Evolutionary conservation across 2,329 filamentous ascomycete species (phyloP).

Genomic region (Venturia carpophila): DNA sequence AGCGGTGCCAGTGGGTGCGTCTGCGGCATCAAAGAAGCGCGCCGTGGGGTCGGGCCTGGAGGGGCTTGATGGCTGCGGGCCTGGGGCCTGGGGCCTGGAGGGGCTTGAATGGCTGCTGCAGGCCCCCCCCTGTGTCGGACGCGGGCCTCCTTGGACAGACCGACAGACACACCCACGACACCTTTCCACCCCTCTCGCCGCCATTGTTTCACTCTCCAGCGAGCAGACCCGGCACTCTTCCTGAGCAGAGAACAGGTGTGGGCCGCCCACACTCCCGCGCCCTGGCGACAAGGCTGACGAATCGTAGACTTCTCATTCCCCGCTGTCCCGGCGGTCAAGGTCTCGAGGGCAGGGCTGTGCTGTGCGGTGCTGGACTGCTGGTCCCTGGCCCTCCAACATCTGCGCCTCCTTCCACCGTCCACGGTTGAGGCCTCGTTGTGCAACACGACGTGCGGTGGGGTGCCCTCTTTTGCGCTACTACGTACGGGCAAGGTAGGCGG

Average conservation of each 20-base stretch:
- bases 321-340: constrained; percentile 1
- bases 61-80: too few species aligned
- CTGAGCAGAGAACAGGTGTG: not conserved
- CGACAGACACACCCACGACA: too few species aligned
- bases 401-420: not conserved
- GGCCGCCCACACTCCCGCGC: not conserved
- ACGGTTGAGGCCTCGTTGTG: constrained; percentile 6
- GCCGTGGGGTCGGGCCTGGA: too few species aligned
- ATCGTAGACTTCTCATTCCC: not conserved
- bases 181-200: constrained; percentile 4
- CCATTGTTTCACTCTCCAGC: not conserved
- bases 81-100: too few species aligned
- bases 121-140: too few species aligned
- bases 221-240: not conserved
- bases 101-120: too few species aligned
- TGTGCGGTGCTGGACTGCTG: too few species aligned
- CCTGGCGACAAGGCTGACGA: constrained; percentile 7
- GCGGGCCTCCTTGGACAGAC: too few species aligned
- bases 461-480: not conserved
- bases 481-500: constrained; percentile 6
- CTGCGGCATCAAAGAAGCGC: too few species aligned
- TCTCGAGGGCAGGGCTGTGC: constrained; percentile 5
- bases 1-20: too few species aligned
- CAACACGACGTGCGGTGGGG: not conserved
- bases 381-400: not conserved